Evolutionary conservation across 106 monocot genomes (phyloP).

Genomic region (Narthecium ossifragum): DNA sequence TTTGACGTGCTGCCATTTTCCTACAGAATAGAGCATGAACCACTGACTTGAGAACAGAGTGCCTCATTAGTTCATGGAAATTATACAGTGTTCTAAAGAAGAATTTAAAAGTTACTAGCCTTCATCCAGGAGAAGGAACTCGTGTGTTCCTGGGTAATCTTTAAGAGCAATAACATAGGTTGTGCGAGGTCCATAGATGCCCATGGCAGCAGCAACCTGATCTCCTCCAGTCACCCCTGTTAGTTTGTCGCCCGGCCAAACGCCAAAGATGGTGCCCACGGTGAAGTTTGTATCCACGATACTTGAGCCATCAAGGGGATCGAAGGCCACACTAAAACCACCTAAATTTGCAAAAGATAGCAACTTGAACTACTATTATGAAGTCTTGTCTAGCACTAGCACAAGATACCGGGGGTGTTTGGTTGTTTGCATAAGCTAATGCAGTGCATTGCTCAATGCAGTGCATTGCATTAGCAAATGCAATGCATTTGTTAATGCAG

Average conservation of each 20-base stretch:
- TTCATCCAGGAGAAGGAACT: constrained; percentile 95
- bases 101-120: constrained; percentile 19
- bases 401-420: no score
- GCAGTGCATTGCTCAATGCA: no score
- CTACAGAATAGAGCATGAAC: constrained; percentile 20
- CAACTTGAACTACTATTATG: no score
- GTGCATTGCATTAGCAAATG: no score
- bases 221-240: constrained; percentile 70
- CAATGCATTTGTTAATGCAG: no score
- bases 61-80: no score
- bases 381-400: no score
- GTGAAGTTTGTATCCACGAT: constrained; percentile 98
- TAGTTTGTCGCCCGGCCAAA: constrained; percentile 89
- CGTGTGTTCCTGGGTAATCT: constrained; percentile 86
- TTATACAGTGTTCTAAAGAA: no score
- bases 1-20: constrained; percentile 96
- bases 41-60: no score
- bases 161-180: constrained; percentile 86
- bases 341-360: no score
- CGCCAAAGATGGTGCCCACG: constrained; percentile 94
- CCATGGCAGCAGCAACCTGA: constrained; percentile 95
- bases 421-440: no score
- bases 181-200: constrained; percentile 91
- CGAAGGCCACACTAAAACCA: constrained; percentile 95
- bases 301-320: constrained; percentile 94